Base-by-base conservation (phyloP, 148 eudicot genomes). In the Chenopodium quinoa region DNA sequence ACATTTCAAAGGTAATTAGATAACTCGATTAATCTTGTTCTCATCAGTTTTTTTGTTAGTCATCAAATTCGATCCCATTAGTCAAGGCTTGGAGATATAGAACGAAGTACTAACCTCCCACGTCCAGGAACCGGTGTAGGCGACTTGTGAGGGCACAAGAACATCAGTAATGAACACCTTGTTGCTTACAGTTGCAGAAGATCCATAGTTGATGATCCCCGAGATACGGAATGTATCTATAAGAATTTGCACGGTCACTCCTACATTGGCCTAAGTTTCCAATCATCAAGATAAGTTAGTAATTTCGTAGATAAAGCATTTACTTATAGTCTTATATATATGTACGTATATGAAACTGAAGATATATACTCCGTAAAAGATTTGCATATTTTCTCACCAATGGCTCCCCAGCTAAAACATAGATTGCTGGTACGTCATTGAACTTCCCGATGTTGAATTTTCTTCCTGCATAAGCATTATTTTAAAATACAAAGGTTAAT, bases 191-290 rank as follows among this genome's bases (percentile, higher is more conserved):
- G 78, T 78, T 1, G 40, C 85, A 23, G 85, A 73, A 14, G 37
- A 4, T 31, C 85, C 85, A 16, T 29, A 78, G 75, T 13, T 65
- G 46, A 83, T 73, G 78, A 83, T 73, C 52, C 81, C 85, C 13
- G 58, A 25, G 9, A 83, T 52, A 2, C 20, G 40, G 75, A 83
- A 83, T 0, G 64, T 64, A 3, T 78, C 82, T 0, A 83, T 6
- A 1, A 83, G 46, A 25, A 78, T 78, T 48, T 83, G 85, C 3
- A 73, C 78, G 0, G 81, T 83, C 31, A 65, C 85, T 3, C 78
- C 81, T 2, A 78, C 85, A 73, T 50, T 63, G 7, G 85, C 32
- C 81, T 83, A 76, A 13, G 20, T 22, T 20, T 73, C 10, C 44
- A 40, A 40, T 40, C 32, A n/a, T 46, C 27, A n/a, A n/a, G 0